Base-by-base conservation (phyloP, 2,329 filamentous ascomycete genomes). In the Fusarium concolor region DNA sequence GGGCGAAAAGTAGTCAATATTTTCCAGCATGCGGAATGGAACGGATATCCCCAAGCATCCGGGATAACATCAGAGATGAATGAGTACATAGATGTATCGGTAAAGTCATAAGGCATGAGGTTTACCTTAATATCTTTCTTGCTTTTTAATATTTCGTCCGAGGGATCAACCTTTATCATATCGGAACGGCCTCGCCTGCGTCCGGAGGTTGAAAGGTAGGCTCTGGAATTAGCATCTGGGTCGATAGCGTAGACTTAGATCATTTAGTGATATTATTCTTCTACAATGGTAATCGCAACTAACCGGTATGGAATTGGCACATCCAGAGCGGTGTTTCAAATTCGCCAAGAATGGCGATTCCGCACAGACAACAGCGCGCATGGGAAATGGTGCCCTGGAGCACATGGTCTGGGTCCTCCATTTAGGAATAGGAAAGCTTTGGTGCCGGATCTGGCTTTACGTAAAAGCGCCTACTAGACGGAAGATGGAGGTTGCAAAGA, bases 1-100 rank as follows among this genome's bases (percentile, higher is more conserved):
- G 28, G n/a, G 2, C 38, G 28, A 11, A 35, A 37, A 6, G 15
- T 26, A 20, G n/a, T 51, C 22, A 56, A 31, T 9, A 56, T 22
- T 18, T 28, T 37, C 54, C 54, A 56, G 24, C 45, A 56, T 4
- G 54, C 29, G 0, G 54, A 43, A 8, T 56, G 54, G 11, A 56
- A 56, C 2, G 54, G 54, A 22, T 43, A 56, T 1, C 54, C 54
- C 38, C 45, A 51, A 5, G 45, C 45, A 9, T 50, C 22, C 2
- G 45, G 43, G 6, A 17, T 26, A 10, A 22, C 3, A n/a, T 45
- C 31, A 4, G 41, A 44, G 41, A 54, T 7, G 2, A 45, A 54
- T 6, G 41, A 15, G 9, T n/a, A 15, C 5, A 18, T 15, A 24
- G 38, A 29, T 3, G 14, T 10, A 10, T 37, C 5, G 5, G 15